These are phyloP conservation scores for Trichoderma breve DNA, from an alignment of 2,329 filamentous ascomycete species.

Conservation along the genomic window DNA sequence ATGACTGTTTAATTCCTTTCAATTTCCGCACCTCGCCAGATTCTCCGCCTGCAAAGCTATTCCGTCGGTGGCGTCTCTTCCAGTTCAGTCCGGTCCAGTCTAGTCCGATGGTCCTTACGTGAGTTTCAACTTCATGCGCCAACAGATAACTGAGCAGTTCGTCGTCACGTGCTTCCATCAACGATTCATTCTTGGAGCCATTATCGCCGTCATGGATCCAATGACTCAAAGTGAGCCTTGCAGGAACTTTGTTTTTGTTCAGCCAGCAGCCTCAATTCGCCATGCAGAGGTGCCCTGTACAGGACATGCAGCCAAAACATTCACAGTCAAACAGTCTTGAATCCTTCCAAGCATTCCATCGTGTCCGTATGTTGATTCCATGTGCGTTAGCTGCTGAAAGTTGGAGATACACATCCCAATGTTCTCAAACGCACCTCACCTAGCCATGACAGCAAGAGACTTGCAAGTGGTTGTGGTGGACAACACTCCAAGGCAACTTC, in stretches of 20 bases:
- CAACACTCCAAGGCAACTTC: background rate
- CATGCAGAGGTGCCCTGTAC: no score
- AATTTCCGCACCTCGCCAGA: background rate
- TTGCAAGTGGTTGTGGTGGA: background rate
- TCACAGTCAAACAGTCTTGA: background rate
- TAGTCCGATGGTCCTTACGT: no score
- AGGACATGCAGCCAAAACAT: background rate
- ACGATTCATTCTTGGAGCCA: background rate
- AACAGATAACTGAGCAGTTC: background rate
- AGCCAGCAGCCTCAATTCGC: no score
- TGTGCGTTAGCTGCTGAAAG: background rate
- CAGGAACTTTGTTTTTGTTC: background rate
- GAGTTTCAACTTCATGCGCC: background rate
- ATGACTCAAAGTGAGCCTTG: background rate
- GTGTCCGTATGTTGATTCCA: background rate
- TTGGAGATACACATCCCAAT: background rate
- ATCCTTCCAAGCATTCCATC: background rate
- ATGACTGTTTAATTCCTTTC: background rate
- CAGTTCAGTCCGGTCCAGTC: no score
- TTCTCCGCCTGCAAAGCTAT: background rate
- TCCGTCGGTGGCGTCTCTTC: background rate
- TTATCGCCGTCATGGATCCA: background rate
- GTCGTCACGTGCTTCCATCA: background rate
- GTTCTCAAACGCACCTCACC: background rate
- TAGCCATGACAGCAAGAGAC: background rate